Evolutionary conservation across 2,329 filamentous ascomycete species (phyloP).

Genomic region (Aureobasidium sp.): DNA sequence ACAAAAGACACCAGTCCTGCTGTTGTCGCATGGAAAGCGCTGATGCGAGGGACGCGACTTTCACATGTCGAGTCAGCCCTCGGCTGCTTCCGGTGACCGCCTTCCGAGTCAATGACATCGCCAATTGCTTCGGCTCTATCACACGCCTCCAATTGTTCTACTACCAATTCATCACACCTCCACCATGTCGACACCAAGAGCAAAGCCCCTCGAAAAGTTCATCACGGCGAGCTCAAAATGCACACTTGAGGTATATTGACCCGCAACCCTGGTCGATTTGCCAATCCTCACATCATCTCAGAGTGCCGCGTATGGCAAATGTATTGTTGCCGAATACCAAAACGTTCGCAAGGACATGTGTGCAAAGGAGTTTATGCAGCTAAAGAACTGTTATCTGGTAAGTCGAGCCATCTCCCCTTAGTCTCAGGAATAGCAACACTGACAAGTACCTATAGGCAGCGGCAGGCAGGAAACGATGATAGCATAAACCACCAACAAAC

Average conservation of each 20-base stretch:
- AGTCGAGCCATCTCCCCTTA: no score
- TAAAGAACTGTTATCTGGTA: slow-evolving; percentile 87
- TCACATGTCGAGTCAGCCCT: slow-evolving; percentile 4
- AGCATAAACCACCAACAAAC: background rate
- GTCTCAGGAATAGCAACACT: background rate
- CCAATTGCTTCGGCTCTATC: background rate
- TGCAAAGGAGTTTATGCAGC: slow-evolving; percentile 68
- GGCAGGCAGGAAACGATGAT: slow-evolving; percentile 13
- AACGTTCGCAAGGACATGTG: slow-evolving; percentile 89
- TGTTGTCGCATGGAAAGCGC: slow-evolving; percentile 1
- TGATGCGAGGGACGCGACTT: background rate
- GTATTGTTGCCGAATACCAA: slow-evolving; percentile 84
- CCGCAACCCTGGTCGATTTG: no score
- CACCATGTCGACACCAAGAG: slow-evolving; percentile 37
- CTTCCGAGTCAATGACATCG: slow-evolving; percentile 8
- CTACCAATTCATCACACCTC: background rate
- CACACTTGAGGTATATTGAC: slow-evolving; percentile 51
- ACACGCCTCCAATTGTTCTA: background rate
- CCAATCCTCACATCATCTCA: slow-evolving; percentile 33
- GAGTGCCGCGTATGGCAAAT: slow-evolving; percentile 84
- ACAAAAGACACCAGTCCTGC: background rate
- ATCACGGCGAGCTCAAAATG: slow-evolving; percentile 60
- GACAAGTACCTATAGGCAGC: background rate
- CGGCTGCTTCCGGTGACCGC: slow-evolving; percentile 1
- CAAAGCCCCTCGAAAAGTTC: slow-evolving; percentile 62